phyloP scores from a whole-genome alignment of 768 basidiomycete species.

The Suillus placidus region DNA sequence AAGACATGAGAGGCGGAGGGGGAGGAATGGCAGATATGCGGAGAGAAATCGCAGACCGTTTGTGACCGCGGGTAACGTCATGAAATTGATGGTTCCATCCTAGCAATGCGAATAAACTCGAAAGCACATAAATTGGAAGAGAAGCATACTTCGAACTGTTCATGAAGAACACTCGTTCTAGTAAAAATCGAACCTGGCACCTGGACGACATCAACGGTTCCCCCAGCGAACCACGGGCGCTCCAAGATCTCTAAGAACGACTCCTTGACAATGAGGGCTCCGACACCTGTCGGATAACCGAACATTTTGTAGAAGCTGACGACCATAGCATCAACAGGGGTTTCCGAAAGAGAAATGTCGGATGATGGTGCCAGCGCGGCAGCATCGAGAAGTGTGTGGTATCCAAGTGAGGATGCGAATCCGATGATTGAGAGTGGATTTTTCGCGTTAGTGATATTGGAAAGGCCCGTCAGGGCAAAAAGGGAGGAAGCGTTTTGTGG shows the following conservation, averaged over 20 bases:
- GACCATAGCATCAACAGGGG: constrained; percentile 79
- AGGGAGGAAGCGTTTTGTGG: constrained; percentile 56
- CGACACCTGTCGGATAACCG: constrained; percentile 84
- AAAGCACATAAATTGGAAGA: background rate
- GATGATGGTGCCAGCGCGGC: constrained; percentile 81
- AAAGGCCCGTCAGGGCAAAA: constrained; percentile 78
- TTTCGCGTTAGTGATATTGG: constrained; percentile 81
- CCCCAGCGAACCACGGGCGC: constrained; percentile 86
- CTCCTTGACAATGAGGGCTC: constrained; percentile 75
- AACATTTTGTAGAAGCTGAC: constrained; percentile 92
- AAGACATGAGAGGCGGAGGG: constrained; percentile 71
- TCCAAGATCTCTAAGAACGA: constrained; percentile 61
- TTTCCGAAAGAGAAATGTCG: constrained; percentile 61
- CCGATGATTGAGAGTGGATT: constrained; percentile 63
- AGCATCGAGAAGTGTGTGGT: constrained; percentile 77
- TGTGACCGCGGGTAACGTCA: constrained; percentile 75
- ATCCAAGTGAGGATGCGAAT: constrained; percentile 70
- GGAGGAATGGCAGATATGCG: constrained; percentile 78
- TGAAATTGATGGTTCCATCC: constrained; percentile 88
- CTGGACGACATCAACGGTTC: constrained; percentile 81
- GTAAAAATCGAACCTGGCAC: constrained; percentile 76
- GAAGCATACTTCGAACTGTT: constrained; percentile 72
- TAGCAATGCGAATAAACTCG: constrained; percentile 33
- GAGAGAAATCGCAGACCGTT: constrained; percentile 78
- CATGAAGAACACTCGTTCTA: constrained; percentile 57